Base-by-base conservation (phyloP, 768 basidiomycete genomes). In the Boletus coccyginus region DNA sequence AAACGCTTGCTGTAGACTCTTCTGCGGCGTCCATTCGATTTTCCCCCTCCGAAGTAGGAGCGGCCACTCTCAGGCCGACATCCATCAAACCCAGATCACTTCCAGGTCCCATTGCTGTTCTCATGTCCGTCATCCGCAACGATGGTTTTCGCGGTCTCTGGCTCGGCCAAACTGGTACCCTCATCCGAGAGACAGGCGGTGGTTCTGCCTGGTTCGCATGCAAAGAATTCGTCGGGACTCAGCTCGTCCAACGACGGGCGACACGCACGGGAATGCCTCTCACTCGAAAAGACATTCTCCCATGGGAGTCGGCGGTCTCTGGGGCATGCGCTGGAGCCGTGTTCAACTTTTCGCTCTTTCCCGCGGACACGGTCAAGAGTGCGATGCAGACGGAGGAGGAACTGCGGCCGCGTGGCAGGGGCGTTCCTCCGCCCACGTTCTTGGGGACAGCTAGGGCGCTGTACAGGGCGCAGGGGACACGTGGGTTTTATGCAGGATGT, bases 331-430 rank as follows among this genome's bases (percentile, higher is more conserved):
- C 95, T 2, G 95, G 95, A 11, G 86, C 88, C 5, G 78, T 82
- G 45, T 96, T 91, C 74, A 94, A 91, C 60, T 74, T 95, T 64
- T 80, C 91, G n/a, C 78, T 96, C 50, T 98, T 95, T 78, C 96
- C 96, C 0, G 94, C 94, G 5, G 96, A 98, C 73, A 90, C 91
- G 31, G 81, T 98, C 64, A 98, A 98, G 79, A 91, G 88, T 59
- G 82, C 92, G 55, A 91, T 98, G 68, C 96, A 98, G 78, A 98
- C 96, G 0, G 90, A 88, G 69, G 89, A 90, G 51, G 95, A 97
- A 72, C 77, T 96, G 54, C 78, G 90, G 9, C 83, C 86, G 39
- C 70, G 78, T 31, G 72, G 73, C 43, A 70, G 64, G 55, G 63
- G 69, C 16, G 57, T 57, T 42, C 53, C 67, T 39, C 64, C 50